Evolutionary conservation across 192 early-diverging fungal species (phyloP).

Genomic region (Diversispora eburnea): DNA sequence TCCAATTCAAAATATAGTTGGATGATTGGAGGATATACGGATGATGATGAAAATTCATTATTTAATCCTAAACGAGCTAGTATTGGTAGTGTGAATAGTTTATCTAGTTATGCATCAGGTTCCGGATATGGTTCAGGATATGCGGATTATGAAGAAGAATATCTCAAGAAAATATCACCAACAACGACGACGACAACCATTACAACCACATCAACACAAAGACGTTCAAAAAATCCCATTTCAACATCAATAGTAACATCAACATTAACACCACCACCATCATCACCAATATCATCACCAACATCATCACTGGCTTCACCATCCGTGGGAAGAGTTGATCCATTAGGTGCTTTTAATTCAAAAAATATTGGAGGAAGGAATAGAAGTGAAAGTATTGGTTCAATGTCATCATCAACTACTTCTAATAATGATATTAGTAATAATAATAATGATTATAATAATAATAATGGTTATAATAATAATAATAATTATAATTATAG

Average conservation of each 20-base stretch:
- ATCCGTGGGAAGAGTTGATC: background rate
- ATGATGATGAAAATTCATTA: slow-evolving; percentile 26
- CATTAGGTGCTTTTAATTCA: slow-evolving; percentile 4
- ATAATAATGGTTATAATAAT: too few relatives aligned
- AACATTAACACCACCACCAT: background rate
- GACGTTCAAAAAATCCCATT: background rate
- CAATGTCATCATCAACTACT: slow-evolving; percentile 9
- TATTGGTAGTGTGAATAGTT: background rate
- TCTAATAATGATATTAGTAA: background rate
- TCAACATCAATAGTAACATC: background rate
- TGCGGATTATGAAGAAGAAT: background rate
- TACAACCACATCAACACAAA: slow-evolving; percentile 7
- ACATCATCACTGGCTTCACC: too few relatives aligned
- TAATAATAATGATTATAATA: too few relatives aligned
- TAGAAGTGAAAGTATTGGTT: slow-evolving; percentile 16
- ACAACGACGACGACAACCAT: background rate
- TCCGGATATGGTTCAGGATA: background rate
- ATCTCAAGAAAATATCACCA: background rate
- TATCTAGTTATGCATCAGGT: slow-evolving; percentile 4
- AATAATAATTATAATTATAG: too few relatives aligned
- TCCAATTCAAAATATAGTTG: slow-evolving; percentile 31
- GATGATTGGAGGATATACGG: slow-evolving; percentile 24
- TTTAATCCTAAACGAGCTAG: slow-evolving; percentile 27
- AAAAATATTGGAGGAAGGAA: background rate
- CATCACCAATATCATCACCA: too few relatives aligned